Evolutionary conservation across 768 basidiomycete genomes (phyloP).

Genomic region (Collybia mongolica): DNA sequence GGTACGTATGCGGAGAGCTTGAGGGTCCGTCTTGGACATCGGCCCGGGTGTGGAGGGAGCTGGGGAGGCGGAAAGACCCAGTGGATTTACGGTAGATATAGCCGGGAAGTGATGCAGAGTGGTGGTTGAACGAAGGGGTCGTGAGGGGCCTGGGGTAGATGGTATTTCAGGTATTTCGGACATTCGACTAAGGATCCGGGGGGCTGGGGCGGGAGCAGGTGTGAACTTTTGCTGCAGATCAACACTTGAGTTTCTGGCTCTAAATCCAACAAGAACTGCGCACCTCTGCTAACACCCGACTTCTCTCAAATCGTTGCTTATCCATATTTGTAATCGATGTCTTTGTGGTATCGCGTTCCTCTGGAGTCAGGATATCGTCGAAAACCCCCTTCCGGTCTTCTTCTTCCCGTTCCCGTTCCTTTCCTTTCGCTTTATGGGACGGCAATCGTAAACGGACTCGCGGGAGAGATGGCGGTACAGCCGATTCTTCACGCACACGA

Average conservation of each 20-base stretch:
- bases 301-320: conserved; percentile 71
- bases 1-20: conserved; percentile 70
- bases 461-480: conserved; percentile 27
- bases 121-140: conserved; percentile 61
- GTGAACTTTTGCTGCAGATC: conserved; percentile 45
- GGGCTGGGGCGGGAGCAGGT: conserved; percentile 38
- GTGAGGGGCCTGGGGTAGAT: conserved; percentile 47
- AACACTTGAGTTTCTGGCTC: conserved; percentile 8
- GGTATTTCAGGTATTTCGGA: conserved; percentile 22
- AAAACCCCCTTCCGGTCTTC: conserved; percentile 62
- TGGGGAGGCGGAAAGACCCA: conserved; percentile 35
- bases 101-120: conserved; percentile 35
- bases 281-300: conserved; percentile 74
- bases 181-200: conserved; percentile 22
- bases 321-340: conserved; percentile 63
- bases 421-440: conserved; percentile 63
- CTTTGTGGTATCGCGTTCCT: conserved; percentile 71
- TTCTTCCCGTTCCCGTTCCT: conserved; percentile 63
- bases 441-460: conserved; percentile 38
- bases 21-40: conserved; percentile 29
- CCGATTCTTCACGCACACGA: conserved; percentile 33
- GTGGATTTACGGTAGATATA: conserved; percentile 36
- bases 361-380: conserved; percentile 72
- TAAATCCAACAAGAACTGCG: conserved; percentile 18
- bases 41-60: conserved; percentile 36